Conservation (phyloP, 108 stramenopile species). For the Cyclostephanos invisitatus region DNA sequence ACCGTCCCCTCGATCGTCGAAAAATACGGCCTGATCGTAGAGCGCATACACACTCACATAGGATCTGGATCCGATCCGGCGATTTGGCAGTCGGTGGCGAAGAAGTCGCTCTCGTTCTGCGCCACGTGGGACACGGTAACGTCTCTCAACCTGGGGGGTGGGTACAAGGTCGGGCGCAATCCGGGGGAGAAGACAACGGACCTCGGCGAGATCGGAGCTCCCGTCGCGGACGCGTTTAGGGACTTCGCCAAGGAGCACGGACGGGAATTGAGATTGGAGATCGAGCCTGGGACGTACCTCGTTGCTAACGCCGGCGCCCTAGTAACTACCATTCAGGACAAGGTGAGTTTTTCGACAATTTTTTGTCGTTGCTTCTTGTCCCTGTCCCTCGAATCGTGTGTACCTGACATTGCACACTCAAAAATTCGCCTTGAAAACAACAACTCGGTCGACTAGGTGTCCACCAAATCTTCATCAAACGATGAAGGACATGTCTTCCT, state of each 20-base stretch:
- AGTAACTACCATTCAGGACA: slow-evolving; percentile 91
- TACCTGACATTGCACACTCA: not conserved
- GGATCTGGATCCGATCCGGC: slow-evolving; percentile 96
- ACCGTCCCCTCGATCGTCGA: slow-evolving; percentile 85
- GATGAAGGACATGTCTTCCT: slow-evolving; percentile 78
- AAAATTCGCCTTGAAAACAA: too few relatives aligned
- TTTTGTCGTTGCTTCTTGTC: not conserved
- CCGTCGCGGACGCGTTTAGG: slow-evolving; percentile 87
- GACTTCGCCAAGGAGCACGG: slow-evolving; percentile 89
- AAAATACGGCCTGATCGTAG: slow-evolving; percentile 88
- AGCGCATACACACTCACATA: slow-evolving; percentile 98
- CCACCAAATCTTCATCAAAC: slow-evolving; percentile 53
- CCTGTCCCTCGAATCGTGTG: not conserved
- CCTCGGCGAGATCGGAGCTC: slow-evolving; percentile 88
- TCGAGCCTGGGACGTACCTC: slow-evolving; percentile 98
- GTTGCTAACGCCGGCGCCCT: slow-evolving; percentile 96
- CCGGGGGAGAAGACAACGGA: slow-evolving; percentile 91
- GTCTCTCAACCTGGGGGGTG: slow-evolving; percentile 93
- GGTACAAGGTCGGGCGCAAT: slow-evolving; percentile 98
- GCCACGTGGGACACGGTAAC: slow-evolving; percentile 82
- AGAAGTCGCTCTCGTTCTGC: slow-evolving; percentile 89
- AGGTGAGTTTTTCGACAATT: slow-evolving; percentile 39
- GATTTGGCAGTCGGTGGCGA: slow-evolving; percentile 94
- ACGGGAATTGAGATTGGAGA: slow-evolving; percentile 89
- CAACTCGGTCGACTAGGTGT: slow-evolving; percentile 10